phyloP scores from a whole-genome alignment of 169 alveolate genomes.

The Plasmodium fragile region DNA sequence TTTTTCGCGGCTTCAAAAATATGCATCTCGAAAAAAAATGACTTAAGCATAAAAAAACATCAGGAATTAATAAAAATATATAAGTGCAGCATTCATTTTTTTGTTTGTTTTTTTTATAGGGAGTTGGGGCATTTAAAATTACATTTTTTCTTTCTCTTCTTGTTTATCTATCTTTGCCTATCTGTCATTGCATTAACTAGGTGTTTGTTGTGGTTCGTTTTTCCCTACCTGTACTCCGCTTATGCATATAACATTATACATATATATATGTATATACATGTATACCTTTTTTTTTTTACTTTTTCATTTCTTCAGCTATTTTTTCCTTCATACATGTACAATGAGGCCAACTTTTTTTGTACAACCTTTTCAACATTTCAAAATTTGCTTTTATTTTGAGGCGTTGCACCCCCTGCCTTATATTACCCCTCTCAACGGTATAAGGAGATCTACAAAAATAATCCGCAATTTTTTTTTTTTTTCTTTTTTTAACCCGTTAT shows the following conservation, averaged over 20 bases:
- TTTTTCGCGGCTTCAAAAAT: not conserved
- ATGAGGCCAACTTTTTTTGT: not conserved
- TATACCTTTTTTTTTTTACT: not conserved
- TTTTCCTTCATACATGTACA: not conserved
- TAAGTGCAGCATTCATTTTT: not conserved
- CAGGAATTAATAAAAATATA: not conserved
- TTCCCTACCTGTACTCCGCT: not conserved
- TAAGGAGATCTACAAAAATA: not conserved
- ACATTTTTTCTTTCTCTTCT: not conserved
- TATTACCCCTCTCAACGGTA: not conserved
- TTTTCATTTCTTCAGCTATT: not conserved
- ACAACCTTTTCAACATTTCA: not conserved
- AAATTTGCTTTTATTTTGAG: not conserved
- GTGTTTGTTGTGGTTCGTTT: not conserved
- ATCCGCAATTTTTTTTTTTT: not conserved
- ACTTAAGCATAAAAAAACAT: not conserved
- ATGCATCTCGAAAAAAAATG: not conserved
- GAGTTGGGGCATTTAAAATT: slow-evolving; percentile 1
- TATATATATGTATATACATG: not conserved
- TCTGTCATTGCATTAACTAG: not conserved
- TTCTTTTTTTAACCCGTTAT: not conserved
- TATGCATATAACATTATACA: not conserved
- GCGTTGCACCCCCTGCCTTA: not conserved
- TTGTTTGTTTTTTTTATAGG: not conserved
- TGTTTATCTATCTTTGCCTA: not conserved